Base-by-base conservation (phyloP, 2,329 filamentous ascomycete species). In the Phoma sp. region DNA sequence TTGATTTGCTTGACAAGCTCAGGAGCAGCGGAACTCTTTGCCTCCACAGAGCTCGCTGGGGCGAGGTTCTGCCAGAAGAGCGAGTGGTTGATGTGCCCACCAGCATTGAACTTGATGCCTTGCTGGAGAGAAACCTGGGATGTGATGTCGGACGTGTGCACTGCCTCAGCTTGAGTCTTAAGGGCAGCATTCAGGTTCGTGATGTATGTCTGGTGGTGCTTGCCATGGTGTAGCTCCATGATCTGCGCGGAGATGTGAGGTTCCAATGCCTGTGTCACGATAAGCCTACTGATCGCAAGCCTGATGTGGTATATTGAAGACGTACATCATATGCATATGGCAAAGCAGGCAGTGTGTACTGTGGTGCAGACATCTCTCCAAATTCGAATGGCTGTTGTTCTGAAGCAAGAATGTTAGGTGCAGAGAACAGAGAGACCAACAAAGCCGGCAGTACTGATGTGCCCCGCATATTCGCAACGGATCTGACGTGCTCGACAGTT, bases 81-180 rank as follows among this genome's bases (percentile, higher is more conserved):
- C 0, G 86, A 88, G 81, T 96, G 93, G 80, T 97, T 97, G 78
- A 96, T 88, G 81, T 96, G 92, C 6, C 93, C 93, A 38, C 93
- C 93, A 43, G 89, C 92, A 74, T 96, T 91, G 84, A 96, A 96
- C 69, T 89, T 90, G 79, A 96, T 87, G 58, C 84, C 84, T 17
- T 82, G 79, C 66, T 89, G 87, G n/a, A 91, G 82, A 17, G 84
- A 78, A 51, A 92, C 84, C 64, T 91, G 87, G 4, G 81, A 77
- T 4, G 84, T 78, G 49, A 90, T 82, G 63, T 91, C 85, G 61
- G 81, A 80, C 36, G 81, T 77, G 22, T 80, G 72, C 2, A 83
- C 77, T 15, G 88, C 86, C 4, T 81, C 75, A 46, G 81, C 77
- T 60, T 90, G 87, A 13, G 83, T 81, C 67, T 81, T 77, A 47